phyloP scores from a whole-genome alignment of 352 stramenopile species.

The Pythium monospermum region DNA sequence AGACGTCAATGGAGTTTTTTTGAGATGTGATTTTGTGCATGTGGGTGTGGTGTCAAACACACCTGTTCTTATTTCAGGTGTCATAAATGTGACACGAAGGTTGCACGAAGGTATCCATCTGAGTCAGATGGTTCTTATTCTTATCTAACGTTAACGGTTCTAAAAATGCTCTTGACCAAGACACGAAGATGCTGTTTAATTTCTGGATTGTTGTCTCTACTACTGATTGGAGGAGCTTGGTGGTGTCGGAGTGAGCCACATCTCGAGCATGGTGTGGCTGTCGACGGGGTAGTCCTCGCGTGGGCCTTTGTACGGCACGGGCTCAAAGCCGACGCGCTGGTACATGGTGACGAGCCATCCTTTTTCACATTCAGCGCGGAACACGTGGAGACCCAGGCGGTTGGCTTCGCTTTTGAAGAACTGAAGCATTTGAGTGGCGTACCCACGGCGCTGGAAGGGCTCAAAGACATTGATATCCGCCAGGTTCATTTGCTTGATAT shows the following conservation, averaged over 20 bases:
- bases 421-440: conserved; percentile 17
- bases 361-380: conserved; percentile 31
- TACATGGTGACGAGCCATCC: conserved; percentile 26
- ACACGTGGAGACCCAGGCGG: conserved; percentile 9
- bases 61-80: no score
- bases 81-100: conserved; percentile 1
- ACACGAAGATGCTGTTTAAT: no score
- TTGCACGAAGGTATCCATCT: background rate
- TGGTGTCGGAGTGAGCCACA: conserved; percentile 26
- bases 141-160: no score
- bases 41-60: background rate
- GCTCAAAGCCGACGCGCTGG: conserved; percentile 14
- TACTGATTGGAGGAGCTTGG: no score
- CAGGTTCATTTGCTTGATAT: conserved; percentile 26
- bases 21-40: no score
- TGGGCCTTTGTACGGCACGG: conserved; percentile 28
- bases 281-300: conserved; percentile 24
- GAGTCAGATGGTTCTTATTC: background rate
- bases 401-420: conserved; percentile 17
- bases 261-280: conserved; percentile 36
- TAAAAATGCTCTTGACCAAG: no score
- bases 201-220: no score
- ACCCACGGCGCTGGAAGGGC: conserved; percentile 18
- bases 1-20: no score
- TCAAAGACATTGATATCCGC: conserved; percentile 19